Conservation (phyloP, 2,329 filamentous ascomycete genomes). For the Penicillium sclerotiorum region DNA sequence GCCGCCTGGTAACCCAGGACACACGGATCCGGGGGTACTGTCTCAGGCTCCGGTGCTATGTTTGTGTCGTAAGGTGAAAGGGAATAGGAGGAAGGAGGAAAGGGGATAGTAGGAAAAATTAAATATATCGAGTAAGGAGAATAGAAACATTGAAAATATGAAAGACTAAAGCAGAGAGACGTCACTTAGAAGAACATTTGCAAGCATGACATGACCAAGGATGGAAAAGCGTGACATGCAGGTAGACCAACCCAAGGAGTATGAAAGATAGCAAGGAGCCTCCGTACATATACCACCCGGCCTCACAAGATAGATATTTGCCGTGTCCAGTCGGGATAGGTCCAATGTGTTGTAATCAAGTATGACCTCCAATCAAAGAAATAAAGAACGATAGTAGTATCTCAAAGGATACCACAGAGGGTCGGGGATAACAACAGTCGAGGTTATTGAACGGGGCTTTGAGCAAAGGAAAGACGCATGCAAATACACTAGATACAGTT, state of each 20-base stretch:
- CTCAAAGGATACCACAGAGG: not conserved
- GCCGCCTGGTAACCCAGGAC: too few species aligned
- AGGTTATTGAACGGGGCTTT: not conserved
- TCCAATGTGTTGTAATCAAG: not conserved
- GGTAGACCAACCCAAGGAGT: not conserved
- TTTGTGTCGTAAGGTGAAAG: too few species aligned
- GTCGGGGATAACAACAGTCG: not conserved
- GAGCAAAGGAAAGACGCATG: not conserved
- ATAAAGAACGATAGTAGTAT: not conserved
- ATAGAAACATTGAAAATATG: too few species aligned
- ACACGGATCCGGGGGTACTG: too few species aligned
- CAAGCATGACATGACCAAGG: too few species aligned
- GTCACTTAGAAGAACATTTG: too few species aligned
- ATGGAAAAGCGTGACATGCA: too few species aligned
- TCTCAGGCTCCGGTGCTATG: too few species aligned
- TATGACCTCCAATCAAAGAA: not conserved
- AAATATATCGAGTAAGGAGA: too few species aligned
- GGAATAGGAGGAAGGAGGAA: not conserved
- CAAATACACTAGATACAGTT: not conserved
- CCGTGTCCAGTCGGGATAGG: not conserved
- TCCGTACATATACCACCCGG: not conserved
- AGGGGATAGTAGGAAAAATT: not conserved
- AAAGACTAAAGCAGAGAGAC: too few species aligned
- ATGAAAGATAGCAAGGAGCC: not conserved
- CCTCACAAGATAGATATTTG: not conserved